phyloP scores from a whole-genome alignment of 2,329 filamentous ascomycete species.

The Verticillium tricorpus region DNA sequence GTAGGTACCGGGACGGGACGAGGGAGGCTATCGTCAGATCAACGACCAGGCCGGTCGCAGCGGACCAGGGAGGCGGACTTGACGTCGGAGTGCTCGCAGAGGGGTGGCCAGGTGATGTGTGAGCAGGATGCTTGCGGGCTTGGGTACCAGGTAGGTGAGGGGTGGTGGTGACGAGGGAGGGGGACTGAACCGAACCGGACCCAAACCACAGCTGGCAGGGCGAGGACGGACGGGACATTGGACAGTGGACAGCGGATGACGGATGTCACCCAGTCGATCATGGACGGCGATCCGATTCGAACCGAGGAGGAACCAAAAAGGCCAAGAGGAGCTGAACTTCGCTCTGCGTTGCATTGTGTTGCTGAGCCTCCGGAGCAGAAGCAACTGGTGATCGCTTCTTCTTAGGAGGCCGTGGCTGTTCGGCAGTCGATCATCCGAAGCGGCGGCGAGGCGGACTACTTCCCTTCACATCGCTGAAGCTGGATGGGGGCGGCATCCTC shows the following conservation, averaged over 20 bases:
- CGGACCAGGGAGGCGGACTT: neutral
- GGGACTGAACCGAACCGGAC: neutral
- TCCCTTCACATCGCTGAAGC: too few species aligned
- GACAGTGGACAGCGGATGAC: neutral
- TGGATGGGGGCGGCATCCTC: too few species aligned
- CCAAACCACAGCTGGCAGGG: neutral
- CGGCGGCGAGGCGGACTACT: neutral
- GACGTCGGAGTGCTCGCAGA: neutral
- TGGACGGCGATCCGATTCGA: neutral
- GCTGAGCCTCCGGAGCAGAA: neutral
- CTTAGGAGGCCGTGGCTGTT: neutral
- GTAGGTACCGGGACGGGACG: neutral
- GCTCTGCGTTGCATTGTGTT: neutral
- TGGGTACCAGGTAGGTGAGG: neutral
- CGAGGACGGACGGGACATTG: neutral
- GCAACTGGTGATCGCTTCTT: neutral
- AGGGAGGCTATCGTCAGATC: neutral
- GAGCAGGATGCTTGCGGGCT: neutral
- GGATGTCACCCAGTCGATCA: neutral
- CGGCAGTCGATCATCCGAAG: neutral
- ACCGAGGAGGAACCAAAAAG: neutral
- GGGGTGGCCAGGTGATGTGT: neutral
- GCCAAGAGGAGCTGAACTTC: neutral
- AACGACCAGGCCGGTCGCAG: neutral
- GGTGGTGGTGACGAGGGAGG: neutral